Evolutionary conservation across 352 stramenopile genomes (phyloP).

Genomic region (Phytophthora boehmeriae): DNA sequence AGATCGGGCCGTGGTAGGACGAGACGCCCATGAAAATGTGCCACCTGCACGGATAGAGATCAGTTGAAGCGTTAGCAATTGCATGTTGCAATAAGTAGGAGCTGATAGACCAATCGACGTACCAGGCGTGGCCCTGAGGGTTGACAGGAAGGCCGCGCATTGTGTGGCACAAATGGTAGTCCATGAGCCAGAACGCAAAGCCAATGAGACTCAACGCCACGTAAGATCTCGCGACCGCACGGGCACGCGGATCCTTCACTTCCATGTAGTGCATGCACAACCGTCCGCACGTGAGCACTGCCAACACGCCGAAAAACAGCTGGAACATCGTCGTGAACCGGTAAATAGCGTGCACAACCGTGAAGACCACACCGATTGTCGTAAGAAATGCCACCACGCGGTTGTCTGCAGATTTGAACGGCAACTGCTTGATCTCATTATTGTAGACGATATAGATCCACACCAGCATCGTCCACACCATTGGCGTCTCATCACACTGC

Average conservation of each 20-base stretch:
- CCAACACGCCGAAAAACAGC: slow-evolving; percentile 72
- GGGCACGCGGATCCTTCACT: slow-evolving; percentile 56
- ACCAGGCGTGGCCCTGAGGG: slow-evolving; percentile 82
- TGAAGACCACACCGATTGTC: slow-evolving; percentile 63
- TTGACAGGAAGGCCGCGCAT: slow-evolving; percentile 71
- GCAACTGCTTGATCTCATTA: slow-evolving; percentile 64
- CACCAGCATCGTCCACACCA: slow-evolving; percentile 82
- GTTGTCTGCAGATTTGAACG: slow-evolving; percentile 41
- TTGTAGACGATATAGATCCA: slow-evolving; percentile 89
- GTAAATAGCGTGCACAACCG: slow-evolving; percentile 76
- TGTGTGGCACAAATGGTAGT: slow-evolving; percentile 80
- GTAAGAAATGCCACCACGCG: slow-evolving; percentile 57
- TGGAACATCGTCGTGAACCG: slow-evolving; percentile 83
- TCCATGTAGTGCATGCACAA: slow-evolving; percentile 66
- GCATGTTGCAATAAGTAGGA: background rate
- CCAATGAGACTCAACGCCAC: slow-evolving; percentile 63
- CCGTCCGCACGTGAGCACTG: slow-evolving; percentile 50
- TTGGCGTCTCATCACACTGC: slow-evolving; percentile 86
- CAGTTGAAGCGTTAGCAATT: slow-evolving; percentile 6
- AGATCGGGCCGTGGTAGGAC: slow-evolving; percentile 72
- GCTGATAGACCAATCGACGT: slow-evolving; percentile 8
- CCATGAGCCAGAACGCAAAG: slow-evolving; percentile 75
- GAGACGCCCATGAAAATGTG: slow-evolving; percentile 18
- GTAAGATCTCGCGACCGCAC: slow-evolving; percentile 65
- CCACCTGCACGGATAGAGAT: slow-evolving; percentile 5